Base-by-base conservation (phyloP, 768 basidiomycete genomes). In the Hypsizygus marmoreus region DNA sequence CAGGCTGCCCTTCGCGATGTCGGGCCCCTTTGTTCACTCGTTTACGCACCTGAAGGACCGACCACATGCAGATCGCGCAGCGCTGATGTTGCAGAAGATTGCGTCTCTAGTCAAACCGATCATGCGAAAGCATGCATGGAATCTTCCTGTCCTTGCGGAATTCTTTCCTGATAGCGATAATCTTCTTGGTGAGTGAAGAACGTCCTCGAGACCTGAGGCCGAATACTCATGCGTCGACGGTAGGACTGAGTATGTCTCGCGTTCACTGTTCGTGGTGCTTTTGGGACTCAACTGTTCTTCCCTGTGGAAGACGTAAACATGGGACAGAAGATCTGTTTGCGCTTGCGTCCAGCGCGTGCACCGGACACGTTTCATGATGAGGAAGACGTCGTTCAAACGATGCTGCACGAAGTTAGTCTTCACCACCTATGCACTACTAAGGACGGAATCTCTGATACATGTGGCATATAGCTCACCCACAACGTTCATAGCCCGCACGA, bases 401-500 rank as follows among this genome's bases (percentile, higher is more conserved):
- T 95, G 92, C 75, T 97, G 12, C 94, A 95, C 59, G 93, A 97
- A 75, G 91, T 88, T 52, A 51, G 68, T 49, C 5, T 11, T 2
- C 6, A 6, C 11, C 17, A 35, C 14, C 1, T 1, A 25, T 38
- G 9, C 25, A 35, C 16, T 4, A 8, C 24, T 29, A 26, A 17
- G 26, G 17, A 8, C 20, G 25, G 24, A 24, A 16, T 47, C 17
- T 36, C 30, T 17, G 44, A 32, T 41, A 40, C 33, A 30, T 45
- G 24, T 42, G 33, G 25, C 41, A 23, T 17, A 19, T 25, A 95
- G 91, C 84, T 95, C 28, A 87, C 91, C 0, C 92, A 94, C 60
- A 92, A 88, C 59, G 81, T 88, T 6, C 89, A 92, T 57, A 91
- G 91, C 3, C 88, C 92, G 4, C 95, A 97, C 55, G 91, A 97